phyloP scores from a whole-genome alignment of 306 rosid genomes.

The Cucurbita argyrosperma region DNA sequence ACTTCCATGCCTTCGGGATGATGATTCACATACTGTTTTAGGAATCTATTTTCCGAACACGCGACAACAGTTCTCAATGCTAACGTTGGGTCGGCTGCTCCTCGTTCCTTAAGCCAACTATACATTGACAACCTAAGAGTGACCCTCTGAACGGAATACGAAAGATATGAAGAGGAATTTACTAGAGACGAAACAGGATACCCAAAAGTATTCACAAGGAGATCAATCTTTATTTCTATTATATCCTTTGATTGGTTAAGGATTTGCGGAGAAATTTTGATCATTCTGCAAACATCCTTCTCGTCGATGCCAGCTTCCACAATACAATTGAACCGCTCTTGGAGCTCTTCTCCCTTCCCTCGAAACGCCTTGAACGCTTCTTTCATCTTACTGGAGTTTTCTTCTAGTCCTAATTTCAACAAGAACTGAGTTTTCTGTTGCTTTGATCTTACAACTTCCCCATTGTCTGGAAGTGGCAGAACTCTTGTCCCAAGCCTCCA shows the following conservation, averaged over 20 bases:
- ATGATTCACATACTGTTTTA: constrained; percentile 27
- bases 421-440: constrained; percentile 36
- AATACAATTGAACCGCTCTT: constrained; percentile 59
- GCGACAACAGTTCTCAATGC: constrained; percentile 58
- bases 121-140: constrained; percentile 49
- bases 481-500: constrained; percentile 42
- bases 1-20: constrained; percentile 54
- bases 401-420: constrained; percentile 40
- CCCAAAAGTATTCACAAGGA: constrained; percentile 35
- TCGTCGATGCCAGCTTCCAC: constrained; percentile 50
- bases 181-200: constrained; percentile 42
- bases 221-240: constrained; percentile 39
- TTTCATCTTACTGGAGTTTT: constrained; percentile 33
- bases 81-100: constrained; percentile 16
- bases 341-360: constrained; percentile 69
- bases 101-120: constrained; percentile 53
- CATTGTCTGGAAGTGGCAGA: constrained; percentile 21
- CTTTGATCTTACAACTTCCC: constrained; percentile 10
- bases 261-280: constrained; percentile 44
- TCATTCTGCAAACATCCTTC: constrained; percentile 35
- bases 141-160: constrained; percentile 31
- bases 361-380: constrained; percentile 28
- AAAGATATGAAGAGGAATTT: constrained; percentile 46
- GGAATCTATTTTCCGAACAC: constrained; percentile 27
- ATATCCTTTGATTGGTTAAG: constrained; percentile 41